These are phyloP conservation scores for Zalaria sp. DNA, from an alignment of 2,329 filamentous ascomycete genomes.

Conservation along the genomic window DNA sequence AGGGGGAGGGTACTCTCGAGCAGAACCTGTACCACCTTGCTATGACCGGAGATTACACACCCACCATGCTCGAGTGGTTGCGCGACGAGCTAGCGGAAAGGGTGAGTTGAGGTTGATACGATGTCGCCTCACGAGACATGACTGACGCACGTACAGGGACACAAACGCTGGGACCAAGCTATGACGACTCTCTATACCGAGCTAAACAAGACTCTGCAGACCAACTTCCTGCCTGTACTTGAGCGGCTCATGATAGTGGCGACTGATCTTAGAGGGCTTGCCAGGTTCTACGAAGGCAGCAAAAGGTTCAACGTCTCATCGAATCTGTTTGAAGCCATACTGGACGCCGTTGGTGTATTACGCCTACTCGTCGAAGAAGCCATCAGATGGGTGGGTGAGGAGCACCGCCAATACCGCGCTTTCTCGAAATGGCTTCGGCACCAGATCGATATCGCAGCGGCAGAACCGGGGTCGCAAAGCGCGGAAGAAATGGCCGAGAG, in stretches of 20 bases:
- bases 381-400: slow-evolving; percentile 55
- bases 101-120: slow-evolving; percentile 31
- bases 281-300: slow-evolving; percentile 61
- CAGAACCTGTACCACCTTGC: slow-evolving; percentile 73
- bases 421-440: slow-evolving; percentile 78
- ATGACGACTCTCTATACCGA: slow-evolving; percentile 64
- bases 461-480: slow-evolving; percentile 42
- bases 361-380: slow-evolving; percentile 61
- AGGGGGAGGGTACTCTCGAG: slow-evolving; percentile 50
- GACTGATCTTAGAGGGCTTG: slow-evolving; percentile 69
- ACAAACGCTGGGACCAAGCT: slow-evolving; percentile 90
- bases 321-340: slow-evolving; percentile 25
- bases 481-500: slow-evolving; percentile 63
- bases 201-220: slow-evolving; percentile 64
- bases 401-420: slow-evolving; percentile 60
- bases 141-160: slow-evolving; percentile 42
- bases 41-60: slow-evolving; percentile 66
- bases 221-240: slow-evolving; percentile 77
- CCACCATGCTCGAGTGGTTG: slow-evolving; percentile 72
- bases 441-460: slow-evolving; percentile 64
- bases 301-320: slow-evolving; percentile 38
- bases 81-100: slow-evolving; percentile 69
- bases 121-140: not conserved
- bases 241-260: slow-evolving; percentile 73
- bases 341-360: slow-evolving; percentile 63